These are phyloP conservation scores for Dioscorea zingiberensis DNA, from an alignment of 106 monocot species.

Conservation along the genomic window DNA sequence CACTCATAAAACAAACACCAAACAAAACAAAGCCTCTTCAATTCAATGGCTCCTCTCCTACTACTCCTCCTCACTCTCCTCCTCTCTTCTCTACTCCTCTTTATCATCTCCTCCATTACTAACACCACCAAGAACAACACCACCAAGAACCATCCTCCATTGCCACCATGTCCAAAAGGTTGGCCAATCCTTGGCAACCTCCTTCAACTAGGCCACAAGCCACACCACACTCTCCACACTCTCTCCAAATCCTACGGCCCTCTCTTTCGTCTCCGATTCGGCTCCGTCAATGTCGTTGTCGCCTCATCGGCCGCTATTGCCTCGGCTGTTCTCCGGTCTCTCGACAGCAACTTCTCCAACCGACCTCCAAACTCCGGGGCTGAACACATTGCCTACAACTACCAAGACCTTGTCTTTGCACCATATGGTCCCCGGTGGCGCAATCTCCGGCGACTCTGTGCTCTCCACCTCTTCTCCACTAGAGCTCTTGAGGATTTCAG, in stretches of 20 bases:
- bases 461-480: constrained; percentile 37
- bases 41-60: constrained; percentile 8
- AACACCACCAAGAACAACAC: background rate
- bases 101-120: background rate
- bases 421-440: constrained; percentile 56
- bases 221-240: constrained; percentile 34
- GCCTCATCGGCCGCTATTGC: constrained; percentile 28
- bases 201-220: constrained; percentile 34
- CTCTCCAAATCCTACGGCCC: constrained; percentile 37
- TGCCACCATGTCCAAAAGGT: constrained; percentile 42
- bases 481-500: constrained; percentile 48
- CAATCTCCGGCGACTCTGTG: constrained; percentile 31
- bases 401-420: constrained; percentile 41
- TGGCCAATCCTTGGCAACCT: constrained; percentile 59
- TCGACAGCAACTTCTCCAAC: constrained; percentile 43
- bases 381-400: constrained; percentile 50
- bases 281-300: constrained; percentile 35
- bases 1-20: constrained; percentile 1
- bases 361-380: constrained; percentile 53
- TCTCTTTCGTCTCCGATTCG: constrained; percentile 31
- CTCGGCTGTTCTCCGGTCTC: constrained; percentile 18
- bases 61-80: background rate
- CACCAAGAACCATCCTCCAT: background rate
- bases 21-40: too few species aligned
- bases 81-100: constrained; percentile 6